Evolutionary conservation across 805 yeast genomes (phyloP), one percentile per base, ranked within the genome.

Genomic region (Schwanniomyces polymorphus): DNA sequence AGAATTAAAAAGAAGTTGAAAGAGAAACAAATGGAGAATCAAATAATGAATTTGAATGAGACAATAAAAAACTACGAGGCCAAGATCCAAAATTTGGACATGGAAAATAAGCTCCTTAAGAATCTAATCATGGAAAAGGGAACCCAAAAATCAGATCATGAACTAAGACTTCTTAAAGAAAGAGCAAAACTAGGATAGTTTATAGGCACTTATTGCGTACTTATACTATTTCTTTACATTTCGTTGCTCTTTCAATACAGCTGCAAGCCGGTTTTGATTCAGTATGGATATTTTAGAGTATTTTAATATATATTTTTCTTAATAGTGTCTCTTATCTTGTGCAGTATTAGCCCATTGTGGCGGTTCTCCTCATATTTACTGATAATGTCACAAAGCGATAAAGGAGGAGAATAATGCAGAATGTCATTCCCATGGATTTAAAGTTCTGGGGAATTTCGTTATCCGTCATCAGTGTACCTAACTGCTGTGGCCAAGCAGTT

Each of bases 61-160:
- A 61, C 67, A 49, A 76, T 82, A n/a, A 60, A 65, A 17, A 55
- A 56, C 7, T 76, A 75, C 48, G 82, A 80, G 50, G 50, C 62
- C 14, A 72, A 76, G 49, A 74, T 82, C 35, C 76, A 72, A 51
- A 78, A 75, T 42, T 63, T 84, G 47, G 85, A 84, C 55, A 76
- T 82, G 78, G 89, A 84, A 59, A 84, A 84, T 59, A 70, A 74
- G 50, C 74, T 83, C 44, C 65, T 84, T 51, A 79, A 80, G 52
- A 75, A 78, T 50, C 66, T 84, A 48, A 72, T 81, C 16, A 65
- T 78, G 23, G 81, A 80, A 55, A 78, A 78, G 61, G 80, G 80
- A 33, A 60, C 64, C 41, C 70, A 70, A 42, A 67, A 69, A 51
- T 63, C 69, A 18, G 76, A 71, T 29, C 58, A 72, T 45, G 77